Evolutionary conservation across 2,329 filamentous ascomycete genomes (phyloP).

Genomic region (Beauveria caledonica): DNA sequence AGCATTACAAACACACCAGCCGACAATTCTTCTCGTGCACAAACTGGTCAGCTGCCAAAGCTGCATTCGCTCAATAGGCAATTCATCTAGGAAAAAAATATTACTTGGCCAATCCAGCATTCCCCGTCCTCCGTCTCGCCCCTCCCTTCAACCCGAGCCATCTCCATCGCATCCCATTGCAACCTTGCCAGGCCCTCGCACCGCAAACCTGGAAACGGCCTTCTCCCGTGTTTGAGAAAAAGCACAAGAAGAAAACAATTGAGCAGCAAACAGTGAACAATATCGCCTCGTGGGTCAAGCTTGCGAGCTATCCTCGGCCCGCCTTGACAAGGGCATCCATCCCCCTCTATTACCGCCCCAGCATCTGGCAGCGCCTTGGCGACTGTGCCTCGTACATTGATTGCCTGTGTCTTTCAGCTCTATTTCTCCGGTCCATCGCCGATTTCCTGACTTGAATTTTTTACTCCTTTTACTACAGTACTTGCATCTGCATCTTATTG

Average conservation of each 20-base stretch:
- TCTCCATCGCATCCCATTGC: not conserved
- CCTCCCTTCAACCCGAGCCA: not conserved
- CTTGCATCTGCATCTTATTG: not conserved
- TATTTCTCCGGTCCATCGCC: not conserved
- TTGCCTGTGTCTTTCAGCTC: conserved; percentile 1
- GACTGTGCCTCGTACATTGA: conserved; percentile 4
- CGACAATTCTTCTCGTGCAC: not conserved
- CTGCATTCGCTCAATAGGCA: not conserved
- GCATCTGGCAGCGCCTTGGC: conserved; percentile 5
- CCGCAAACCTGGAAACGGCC: not conserved
- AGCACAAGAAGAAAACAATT: not conserved
- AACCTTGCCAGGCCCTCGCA: not conserved
- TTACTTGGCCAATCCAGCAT: not conserved
- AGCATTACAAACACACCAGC: not conserved
- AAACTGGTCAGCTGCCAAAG: not conserved
- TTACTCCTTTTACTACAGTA: not conserved
- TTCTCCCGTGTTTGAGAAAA: not conserved
- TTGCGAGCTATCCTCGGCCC: not conserved
- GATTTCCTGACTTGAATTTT: not conserved
- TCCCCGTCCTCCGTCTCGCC: not conserved
- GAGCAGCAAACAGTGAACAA: too few relatives aligned
- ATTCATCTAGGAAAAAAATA: not conserved
- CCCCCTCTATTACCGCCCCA: not conserved
- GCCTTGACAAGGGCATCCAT: not conserved
- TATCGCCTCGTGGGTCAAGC: not conserved